Base-by-base conservation (phyloP, 768 basidiomycete species). In the Clathrus columnatus region DNA sequence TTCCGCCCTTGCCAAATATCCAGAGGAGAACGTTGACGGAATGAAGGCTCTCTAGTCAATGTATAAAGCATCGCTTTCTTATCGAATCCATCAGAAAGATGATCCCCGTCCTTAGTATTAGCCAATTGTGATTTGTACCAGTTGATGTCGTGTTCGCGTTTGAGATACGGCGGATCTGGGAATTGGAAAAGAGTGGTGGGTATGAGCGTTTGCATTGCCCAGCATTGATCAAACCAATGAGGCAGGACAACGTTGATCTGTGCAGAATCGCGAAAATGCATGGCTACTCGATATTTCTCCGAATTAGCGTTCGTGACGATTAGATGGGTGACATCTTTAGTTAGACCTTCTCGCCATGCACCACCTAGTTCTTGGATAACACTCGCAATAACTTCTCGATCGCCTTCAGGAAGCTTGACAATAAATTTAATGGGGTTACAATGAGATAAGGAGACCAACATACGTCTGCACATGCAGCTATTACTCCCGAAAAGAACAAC, bases 191-290 rank as follows among this genome's bases (percentile, higher is more conserved):
- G 70, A 0, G 64, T 61, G 20, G 83, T 79, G 1, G 77, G 73
- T 7, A 87, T 71, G 14, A 79, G 74, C 21, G 87, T 75, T 2
- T 77, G 46, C 20, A 51, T 50, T 18, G 45, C 27, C 43, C 44
- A 56, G 27, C 58, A 76, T 60, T 92, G 90, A 61, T 93, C 88
- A 57, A 93, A 93, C 92, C 93, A 96, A 59, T 93, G 89, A 0
- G 92, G 93, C 0, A 91, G 75, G n/a, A 96, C 63, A 8, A 91
- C 72, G 49, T 76, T 80, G 62, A 93, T 78, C 7, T 73, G 69
- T 0, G 82, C 83, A 48, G 76, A 70, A 2, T 77, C 67, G 50
- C 80, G 76, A 66, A 78, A 83, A 59, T 84, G 80, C 60, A 85
- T 70, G 27, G 77, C 75, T 2, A 71, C 74, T 28, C 70, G 65